Evolutionary conservation across 2,329 filamentous ascomycete species (phyloP), one percentile per base, ranked within the genome.

Genomic region (Stenocarpella maydis): DNA sequence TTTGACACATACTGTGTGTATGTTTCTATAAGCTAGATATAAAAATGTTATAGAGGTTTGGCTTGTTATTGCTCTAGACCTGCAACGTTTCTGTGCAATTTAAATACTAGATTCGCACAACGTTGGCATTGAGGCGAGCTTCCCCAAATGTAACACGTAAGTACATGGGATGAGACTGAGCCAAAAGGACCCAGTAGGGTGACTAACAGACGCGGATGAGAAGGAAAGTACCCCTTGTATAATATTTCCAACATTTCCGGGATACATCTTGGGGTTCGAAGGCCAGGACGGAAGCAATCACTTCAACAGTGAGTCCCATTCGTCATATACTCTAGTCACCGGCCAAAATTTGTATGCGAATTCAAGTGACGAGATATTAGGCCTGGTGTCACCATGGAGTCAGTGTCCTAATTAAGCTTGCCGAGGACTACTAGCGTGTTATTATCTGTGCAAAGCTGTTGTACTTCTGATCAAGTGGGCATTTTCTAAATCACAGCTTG

Each of bases 1-100:
- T 50, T 19, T 67, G 21, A 28, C 65, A 67, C 65, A 67, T 67
- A 7, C 49, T 63, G n/a, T 12, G 7, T 31, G 8, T 58, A 14
- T 9, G 31, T n/a, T 15, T 5, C 21, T 39, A 2, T 24, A 4
- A 15, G 19, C n/a, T n/a, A n/a, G n/a, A n/a, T n/a, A n/a, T 67
- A 12, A 4, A 9, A 58, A 17, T 26, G 1, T 41, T n/a, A 12
- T 61, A 4, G 12, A 34, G 21, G 4, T 3, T 3, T 21, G 28
- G 26, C 10, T 24, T 0, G 1, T 24, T 14, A 2, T 34, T 0
- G 2, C 14, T 14, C 10, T 9, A 2, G 26, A 10, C 19, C 17
- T 2, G 19, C 8, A 17, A 2, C 1, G 19, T 15, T 2, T 45
- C 17, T 21, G 1, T 10, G 21, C 15, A 28, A 19, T 43, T 26